Percentiles rank a stretch among this genome's conserved stretches.
These are phyloP conservation scores for Globisporangium carolinianum DNA, from an alignment of 352 stramenopile genomes.

Conservation along the genomic window DNA sequence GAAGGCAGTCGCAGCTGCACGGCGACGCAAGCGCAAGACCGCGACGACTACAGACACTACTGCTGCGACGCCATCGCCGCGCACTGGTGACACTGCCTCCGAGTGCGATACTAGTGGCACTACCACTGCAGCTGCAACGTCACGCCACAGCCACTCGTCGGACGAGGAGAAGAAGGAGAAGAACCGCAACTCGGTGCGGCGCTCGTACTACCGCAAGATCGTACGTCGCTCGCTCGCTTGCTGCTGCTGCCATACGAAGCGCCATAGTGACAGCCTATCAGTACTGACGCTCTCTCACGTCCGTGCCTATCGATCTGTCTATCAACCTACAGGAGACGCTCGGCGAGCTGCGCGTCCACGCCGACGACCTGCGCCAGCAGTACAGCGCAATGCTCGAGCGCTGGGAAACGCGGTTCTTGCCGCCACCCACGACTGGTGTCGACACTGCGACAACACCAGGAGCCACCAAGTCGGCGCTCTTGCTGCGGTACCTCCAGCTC, in stretches of 20 bases:
- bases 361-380: slow-evolving; percentile 37
- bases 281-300: too few relatives aligned
- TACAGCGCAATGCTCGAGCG: slow-evolving; percentile 36
- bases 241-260: too few relatives aligned
- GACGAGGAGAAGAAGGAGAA: slow-evolving; percentile 48
- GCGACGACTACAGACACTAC: neutral
- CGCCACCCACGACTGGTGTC: slow-evolving; percentile 1
- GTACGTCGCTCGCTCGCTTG: slow-evolving; percentile 13
- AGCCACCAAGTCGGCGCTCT: slow-evolving; percentile 19
- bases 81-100: neutral
- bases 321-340: slow-evolving; percentile 26
- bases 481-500: slow-evolving; percentile 43
- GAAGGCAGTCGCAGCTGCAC: neutral
- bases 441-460: too few relatives aligned
- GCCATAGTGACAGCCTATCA: too few relatives aligned
- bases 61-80: neutral
- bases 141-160: slow-evolving; percentile 1
- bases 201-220: slow-evolving; percentile 49
- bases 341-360: slow-evolving; percentile 31
- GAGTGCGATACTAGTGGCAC: neutral
- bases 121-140: neutral
- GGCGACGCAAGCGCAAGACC: slow-evolving; percentile 8
- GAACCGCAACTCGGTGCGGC: slow-evolving; percentile 48
- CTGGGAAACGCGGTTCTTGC: slow-evolving; percentile 24
- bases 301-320: too few relatives aligned